A percentile compares a stretch with the other conserved stretches of the same genome.
phyloP scores from a whole-genome alignment of 208 protist species.

The Strigomonas culicis region DNA sequence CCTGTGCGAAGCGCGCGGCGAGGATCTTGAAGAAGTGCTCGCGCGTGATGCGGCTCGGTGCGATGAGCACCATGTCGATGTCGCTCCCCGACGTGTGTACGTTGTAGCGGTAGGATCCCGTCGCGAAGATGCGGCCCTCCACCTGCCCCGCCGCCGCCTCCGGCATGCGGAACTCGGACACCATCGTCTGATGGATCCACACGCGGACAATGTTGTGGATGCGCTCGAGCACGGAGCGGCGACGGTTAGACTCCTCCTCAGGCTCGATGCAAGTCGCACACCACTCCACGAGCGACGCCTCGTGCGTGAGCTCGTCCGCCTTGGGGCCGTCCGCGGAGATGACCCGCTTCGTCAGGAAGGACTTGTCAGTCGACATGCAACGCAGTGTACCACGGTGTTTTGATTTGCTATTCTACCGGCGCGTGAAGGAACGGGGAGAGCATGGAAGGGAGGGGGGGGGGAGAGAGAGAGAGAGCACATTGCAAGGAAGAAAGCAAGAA shows the following conservation, averaged over 20 bases:
- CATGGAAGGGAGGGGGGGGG: background rate
- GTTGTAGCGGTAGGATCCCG: conserved; percentile 98
- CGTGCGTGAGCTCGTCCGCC: conserved; percentile 61
- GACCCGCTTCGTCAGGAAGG: conserved; percentile 71
- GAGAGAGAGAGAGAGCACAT: background rate
- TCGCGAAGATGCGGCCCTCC: conserved; percentile 96
- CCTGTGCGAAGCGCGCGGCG: conserved; percentile 61
- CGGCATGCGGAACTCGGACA: conserved; percentile 88
- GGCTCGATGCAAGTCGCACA: conserved; percentile 78
- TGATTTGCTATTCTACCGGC: too few relatives aligned
- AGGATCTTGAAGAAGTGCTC: conserved; percentile 95
- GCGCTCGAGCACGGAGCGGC: conserved; percentile 75
- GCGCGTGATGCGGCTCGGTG: conserved; percentile 88
- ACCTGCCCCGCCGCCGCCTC: conserved; percentile 81
- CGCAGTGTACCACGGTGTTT: background rate
- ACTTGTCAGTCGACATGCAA: conserved; percentile 33
- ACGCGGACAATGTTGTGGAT: conserved; percentile 79
- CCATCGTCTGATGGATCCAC: conserved; percentile 87
- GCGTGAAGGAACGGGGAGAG: too few relatives aligned
- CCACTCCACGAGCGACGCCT: conserved; percentile 64
- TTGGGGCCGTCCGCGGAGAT: conserved; percentile 82
- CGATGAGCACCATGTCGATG: conserved; percentile 97
- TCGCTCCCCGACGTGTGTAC: conserved; percentile 95
- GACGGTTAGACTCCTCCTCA: conserved; percentile 84
- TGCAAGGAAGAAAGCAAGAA: background rate